Conservation (phyloP, 192 early-diverging fungal species). For the Piromyces finnis region DNA sequence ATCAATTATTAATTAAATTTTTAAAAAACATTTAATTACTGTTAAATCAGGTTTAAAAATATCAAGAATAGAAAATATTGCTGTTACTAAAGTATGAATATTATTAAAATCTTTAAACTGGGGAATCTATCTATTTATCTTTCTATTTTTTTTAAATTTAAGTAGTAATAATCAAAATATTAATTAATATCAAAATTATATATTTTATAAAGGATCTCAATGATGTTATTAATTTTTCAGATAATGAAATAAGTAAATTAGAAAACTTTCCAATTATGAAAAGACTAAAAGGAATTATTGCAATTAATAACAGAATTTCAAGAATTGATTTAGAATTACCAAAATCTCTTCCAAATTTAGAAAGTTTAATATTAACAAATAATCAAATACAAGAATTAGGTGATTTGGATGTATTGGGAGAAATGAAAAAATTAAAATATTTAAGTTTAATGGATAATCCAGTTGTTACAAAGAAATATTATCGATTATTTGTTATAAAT, state of each 20-base stretch:
- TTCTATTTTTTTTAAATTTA: no score
- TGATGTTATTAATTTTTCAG: conserved; percentile 81
- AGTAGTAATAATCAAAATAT: no score
- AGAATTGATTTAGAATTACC: conserved; percentile 51
- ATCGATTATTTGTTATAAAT: conserved; percentile 70
- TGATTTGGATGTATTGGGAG: conserved; percentile 58
- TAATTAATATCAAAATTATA: no score
- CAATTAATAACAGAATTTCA: conserved; percentile 78
- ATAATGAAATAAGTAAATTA: conserved; percentile 73
- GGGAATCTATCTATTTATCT: no score
- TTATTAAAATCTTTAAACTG: no score
- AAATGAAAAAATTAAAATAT: conserved; percentile 19
- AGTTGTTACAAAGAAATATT: conserved; percentile 61
- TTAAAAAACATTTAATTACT: no score
- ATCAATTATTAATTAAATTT: no score
- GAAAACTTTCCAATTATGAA: conserved; percentile 72
- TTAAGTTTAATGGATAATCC: conserved; percentile 81
- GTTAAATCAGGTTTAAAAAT: conserved; percentile 82
- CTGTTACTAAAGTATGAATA: conserved; percentile 60
- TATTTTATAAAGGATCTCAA: conserved; percentile 53
- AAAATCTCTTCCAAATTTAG: conserved; percentile 53
- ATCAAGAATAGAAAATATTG: conserved; percentile 82
- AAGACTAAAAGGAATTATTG: conserved; percentile 54
- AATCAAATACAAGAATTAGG: conserved; percentile 69
- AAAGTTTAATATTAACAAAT: conserved; percentile 67